Percentiles rank a stretch among this genome's conserved stretches.
Conservation (phyloP, 345 rosid genomes). For the Syzygium aromaticum region DNA sequence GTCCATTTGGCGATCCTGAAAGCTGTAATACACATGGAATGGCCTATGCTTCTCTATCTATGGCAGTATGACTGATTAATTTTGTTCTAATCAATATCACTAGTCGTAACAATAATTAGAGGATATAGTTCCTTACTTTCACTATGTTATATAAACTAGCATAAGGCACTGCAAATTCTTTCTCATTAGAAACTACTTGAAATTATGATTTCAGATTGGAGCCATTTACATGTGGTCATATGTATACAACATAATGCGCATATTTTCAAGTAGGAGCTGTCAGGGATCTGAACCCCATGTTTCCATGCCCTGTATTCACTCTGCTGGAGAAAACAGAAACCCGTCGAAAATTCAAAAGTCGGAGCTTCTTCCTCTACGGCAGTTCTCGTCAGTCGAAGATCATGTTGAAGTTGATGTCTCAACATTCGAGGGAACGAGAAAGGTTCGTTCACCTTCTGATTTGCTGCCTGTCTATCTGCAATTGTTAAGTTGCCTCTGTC, state of each 20-base stretch:
- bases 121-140: not conserved
- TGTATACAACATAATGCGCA: conserved; percentile 24
- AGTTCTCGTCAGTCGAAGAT: not conserved
- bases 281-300: conserved; percentile 1
- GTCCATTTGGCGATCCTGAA: conserved; percentile 23
- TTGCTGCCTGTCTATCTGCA: not conserved
- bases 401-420: not conserved
- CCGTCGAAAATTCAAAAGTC: not conserved
- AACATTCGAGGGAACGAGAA: not conserved
- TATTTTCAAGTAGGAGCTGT: conserved; percentile 5
- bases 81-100: not conserved
- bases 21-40: conserved; percentile 16
- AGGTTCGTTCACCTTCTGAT: conserved; percentile 2
- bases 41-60: conserved; percentile 34
- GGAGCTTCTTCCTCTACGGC: conserved; percentile 12
- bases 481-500: not conserved
- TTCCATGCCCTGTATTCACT: not conserved
- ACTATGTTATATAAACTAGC: not conserved
- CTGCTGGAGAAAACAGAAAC: conserved; percentile 1
- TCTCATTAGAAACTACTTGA: not conserved
- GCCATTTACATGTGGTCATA: conserved; percentile 30
- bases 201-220: conserved; percentile 18
- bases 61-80: conserved; percentile 22
- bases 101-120: not conserved
- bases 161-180: not conserved